Evolutionary conservation across 1,284 basidiomycete species (phyloP), one percentile per base, ranked within the genome.

Genomic region (Melampsora larici-populina): DNA sequence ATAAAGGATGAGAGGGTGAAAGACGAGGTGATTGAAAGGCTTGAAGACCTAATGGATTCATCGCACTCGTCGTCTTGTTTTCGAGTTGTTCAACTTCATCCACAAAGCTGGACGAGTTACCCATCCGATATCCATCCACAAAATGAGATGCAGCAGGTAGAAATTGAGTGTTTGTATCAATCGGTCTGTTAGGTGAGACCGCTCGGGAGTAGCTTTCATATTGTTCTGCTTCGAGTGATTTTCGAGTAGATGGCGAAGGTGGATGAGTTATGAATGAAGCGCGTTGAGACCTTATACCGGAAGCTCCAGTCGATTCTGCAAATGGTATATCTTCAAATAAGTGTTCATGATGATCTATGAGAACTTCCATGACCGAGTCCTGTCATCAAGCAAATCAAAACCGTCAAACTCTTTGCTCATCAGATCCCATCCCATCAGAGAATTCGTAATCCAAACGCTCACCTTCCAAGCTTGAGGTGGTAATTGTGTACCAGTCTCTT

Each of bases 291-390:
- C 43, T 55, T 36, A 36, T 70, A 1, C 66, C 36, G 9, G 74
- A 58, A 21, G 73, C 18, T 21, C 65, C 62, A 9, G 64, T 26
- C 2, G 66, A 40, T 17, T 78, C 78, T 18, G 80, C 79, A 1
- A 80, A 74, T 1, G 83, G 82, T n/a, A 83, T 79, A 18, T 80
- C 82, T n/a, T 81, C 82, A 78, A 86, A 85, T 1, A 85, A 81
- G 63, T 79, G 3, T 1, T 43, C 43, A 0, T 89, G 87, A 82
- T 92, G 87, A 24, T 86, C 87, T 81, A 97, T 94, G 48, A 97
- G 85, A 81, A 94, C 91, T 83, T 95, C 93, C 87, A 95, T 91
- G 6, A 94, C 85, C 0, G 90, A 89, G 82, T 97, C 94, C 92
- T 94, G 80, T 11, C 31, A 48, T 17, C 26, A 49, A 18, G 24